phyloP scores from a whole-genome alignment of 2,329 filamentous ascomycete species.

The Dichotomopilus funicola region DNA sequence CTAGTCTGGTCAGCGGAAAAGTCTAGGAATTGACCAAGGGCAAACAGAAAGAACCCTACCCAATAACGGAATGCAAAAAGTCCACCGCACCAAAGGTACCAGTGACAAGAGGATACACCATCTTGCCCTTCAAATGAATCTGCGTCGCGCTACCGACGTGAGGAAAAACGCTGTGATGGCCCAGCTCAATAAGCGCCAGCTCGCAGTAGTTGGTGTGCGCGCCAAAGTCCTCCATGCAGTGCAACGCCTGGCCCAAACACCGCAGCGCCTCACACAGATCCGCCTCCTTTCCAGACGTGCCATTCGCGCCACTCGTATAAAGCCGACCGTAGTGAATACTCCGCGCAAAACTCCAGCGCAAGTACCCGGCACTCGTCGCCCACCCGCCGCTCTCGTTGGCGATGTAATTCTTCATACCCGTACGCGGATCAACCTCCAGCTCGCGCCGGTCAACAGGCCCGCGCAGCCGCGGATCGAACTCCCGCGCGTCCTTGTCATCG shows the following conservation, averaged over 20 bases:
- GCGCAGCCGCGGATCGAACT: slow-evolving; percentile 74
- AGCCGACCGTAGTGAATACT: slow-evolving; percentile 72
- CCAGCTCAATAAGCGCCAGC: slow-evolving; percentile 66
- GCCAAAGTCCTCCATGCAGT: slow-evolving; percentile 72
- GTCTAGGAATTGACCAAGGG: neutral
- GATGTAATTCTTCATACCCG: slow-evolving; percentile 99
- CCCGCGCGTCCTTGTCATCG: slow-evolving; percentile 76
- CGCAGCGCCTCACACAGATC: slow-evolving; percentile 76
- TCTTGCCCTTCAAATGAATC: slow-evolving; percentile 58
- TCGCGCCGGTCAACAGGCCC: slow-evolving; percentile 68
- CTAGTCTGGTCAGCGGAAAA: slow-evolving; percentile 30
- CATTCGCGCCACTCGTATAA: slow-evolving; percentile 59
- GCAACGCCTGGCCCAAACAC: slow-evolving; percentile 68
- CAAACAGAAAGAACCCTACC: slow-evolving; percentile 17
- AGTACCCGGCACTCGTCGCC: slow-evolving; percentile 83
- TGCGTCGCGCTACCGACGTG: slow-evolving; percentile 64
- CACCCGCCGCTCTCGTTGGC: slow-evolving; percentile 81
- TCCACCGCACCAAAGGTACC: slow-evolving; percentile 73
- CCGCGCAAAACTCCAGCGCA: slow-evolving; percentile 67
- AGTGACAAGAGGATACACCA: slow-evolving; percentile 69
- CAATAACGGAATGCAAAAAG: slow-evolving; percentile 71
- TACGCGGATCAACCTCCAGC: slow-evolving; percentile 64
- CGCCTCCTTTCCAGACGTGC: slow-evolving; percentile 60
- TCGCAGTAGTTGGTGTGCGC: slow-evolving; percentile 83
- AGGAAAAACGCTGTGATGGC: slow-evolving; percentile 61